Evolutionary conservation across 495 filamentous ascomycete genomes (phyloP).

Genomic region (Penicillium goetzii): DNA sequence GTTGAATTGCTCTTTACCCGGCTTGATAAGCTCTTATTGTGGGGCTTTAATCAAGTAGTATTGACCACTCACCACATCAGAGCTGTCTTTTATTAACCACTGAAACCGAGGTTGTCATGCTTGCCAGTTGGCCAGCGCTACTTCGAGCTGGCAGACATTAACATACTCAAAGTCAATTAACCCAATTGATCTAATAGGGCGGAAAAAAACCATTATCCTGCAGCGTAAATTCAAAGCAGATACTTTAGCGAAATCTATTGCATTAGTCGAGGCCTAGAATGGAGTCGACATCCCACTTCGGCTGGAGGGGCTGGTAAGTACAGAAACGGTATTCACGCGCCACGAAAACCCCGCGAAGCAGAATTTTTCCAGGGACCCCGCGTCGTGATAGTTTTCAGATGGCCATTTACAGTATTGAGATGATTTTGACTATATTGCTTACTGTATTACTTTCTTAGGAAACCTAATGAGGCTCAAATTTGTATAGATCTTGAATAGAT

Average conservation of each 20-base stretch:
- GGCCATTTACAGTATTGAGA: background rate
- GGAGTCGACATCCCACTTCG: background rate
- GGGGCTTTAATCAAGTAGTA: background rate
- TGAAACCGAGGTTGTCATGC: background rate
- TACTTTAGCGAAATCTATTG: background rate
- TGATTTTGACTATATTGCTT: background rate
- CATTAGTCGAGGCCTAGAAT: background rate
- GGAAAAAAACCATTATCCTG: no score
- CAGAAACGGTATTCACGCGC: slow-evolving; percentile 7
- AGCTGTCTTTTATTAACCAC: background rate
- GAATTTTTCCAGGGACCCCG: slow-evolving; percentile 1
- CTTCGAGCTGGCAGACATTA: background rate
- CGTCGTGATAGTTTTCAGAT: background rate
- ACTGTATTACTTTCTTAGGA: background rate
- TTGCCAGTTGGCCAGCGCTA: background rate
- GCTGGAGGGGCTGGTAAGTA: background rate
- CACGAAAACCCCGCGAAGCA: slow-evolving; percentile 1
- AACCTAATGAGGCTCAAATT: background rate
- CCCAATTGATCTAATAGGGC: background rate
- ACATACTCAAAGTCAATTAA: background rate
- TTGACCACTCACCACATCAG: background rate
- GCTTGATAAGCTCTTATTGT: background rate
- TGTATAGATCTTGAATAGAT: background rate
- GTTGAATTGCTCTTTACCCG: background rate
- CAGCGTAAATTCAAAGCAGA: background rate